phyloP scores from a whole-genome alignment of 2,329 filamentous ascomycete genomes.

The Juglanconis oblonga region DNA sequence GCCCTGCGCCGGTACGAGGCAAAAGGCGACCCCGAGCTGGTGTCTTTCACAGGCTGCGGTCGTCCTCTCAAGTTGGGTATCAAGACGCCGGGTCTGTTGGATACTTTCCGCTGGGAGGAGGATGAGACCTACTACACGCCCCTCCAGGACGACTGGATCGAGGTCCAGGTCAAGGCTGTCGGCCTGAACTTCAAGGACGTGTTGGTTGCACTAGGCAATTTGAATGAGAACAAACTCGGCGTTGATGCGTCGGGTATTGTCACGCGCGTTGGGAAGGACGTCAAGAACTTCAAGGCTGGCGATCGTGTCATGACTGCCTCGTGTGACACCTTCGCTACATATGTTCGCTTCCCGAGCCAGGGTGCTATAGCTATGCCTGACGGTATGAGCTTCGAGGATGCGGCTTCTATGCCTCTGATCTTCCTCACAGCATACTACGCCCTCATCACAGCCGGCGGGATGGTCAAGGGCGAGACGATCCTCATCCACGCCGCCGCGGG shows the following conservation, averaged over 20 bases:
- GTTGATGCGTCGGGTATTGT: slow-evolving; percentile 5
- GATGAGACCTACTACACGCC: slow-evolving; percentile 3
- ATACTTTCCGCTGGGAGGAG: slow-evolving; percentile 1
- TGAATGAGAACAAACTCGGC: slow-evolving; percentile 17
- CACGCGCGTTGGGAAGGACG: neutral
- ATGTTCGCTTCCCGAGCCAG: slow-evolving; percentile 1
- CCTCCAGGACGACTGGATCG: slow-evolving; percentile 9
- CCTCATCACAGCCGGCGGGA: slow-evolving; percentile 22
- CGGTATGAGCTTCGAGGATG: slow-evolving; percentile 18
- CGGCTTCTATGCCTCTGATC: slow-evolving; percentile 21
- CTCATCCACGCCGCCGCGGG: slow-evolving; percentile 26
- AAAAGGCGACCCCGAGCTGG: neutral
- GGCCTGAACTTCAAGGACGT: slow-evolving; percentile 41
- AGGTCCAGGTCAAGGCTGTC: slow-evolving; percentile 23
- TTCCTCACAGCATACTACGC: slow-evolving; percentile 27
- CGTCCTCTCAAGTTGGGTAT: slow-evolving; percentile 1
- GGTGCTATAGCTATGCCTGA: slow-evolving; percentile 16
- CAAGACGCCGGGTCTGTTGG: slow-evolving; percentile 3
- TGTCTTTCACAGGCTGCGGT: neutral
- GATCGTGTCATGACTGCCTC: slow-evolving; percentile 11
- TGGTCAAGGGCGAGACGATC: slow-evolving; percentile 22
- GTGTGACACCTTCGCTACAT: slow-evolving; percentile 5
- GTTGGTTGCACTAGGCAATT: slow-evolving; percentile 30
- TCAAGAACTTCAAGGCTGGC: slow-evolving; percentile 6
- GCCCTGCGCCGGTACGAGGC: neutral